Percentiles rank a stretch among this genome's conserved stretches.
phyloP scores from a whole-genome alignment of 208 protist genomes.

The Crithidia expoeki region DNA sequence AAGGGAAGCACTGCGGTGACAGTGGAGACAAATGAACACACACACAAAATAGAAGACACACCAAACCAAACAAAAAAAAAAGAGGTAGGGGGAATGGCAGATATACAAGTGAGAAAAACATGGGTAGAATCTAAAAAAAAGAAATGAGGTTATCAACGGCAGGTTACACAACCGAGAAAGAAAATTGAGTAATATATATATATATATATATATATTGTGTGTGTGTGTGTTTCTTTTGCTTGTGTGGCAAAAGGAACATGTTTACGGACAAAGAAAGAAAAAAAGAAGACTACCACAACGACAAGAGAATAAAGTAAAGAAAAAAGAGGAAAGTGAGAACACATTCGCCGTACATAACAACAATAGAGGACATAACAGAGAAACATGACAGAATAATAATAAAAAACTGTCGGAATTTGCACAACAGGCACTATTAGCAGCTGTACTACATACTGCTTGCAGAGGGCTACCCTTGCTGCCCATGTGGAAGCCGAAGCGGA shows the following conservation, averaged over 20 bases:
- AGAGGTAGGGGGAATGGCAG: neutral
- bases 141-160: too few species aligned
- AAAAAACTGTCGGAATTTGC: neutral
- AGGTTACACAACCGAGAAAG: too few species aligned
- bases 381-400: neutral
- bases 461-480: neutral
- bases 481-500: neutral
- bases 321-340: neutral
- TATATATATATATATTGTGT: too few species aligned
- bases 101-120: too few species aligned
- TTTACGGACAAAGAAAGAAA: neutral
- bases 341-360: neutral
- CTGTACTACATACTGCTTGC: neutral
- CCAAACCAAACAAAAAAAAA: neutral
- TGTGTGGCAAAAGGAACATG: neutral
- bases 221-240: neutral
- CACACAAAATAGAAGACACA: neutral
- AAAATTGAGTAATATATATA: too few species aligned
- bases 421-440: neutral
- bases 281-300: constrained; percentile 16
- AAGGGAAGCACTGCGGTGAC: too few species aligned
- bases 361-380: neutral
- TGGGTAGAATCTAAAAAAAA: too few species aligned
- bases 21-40: too few species aligned
- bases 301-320: too few species aligned